Conservation (phyloP, 768 basidiomycete species). For the Suillus plorans region DNA sequence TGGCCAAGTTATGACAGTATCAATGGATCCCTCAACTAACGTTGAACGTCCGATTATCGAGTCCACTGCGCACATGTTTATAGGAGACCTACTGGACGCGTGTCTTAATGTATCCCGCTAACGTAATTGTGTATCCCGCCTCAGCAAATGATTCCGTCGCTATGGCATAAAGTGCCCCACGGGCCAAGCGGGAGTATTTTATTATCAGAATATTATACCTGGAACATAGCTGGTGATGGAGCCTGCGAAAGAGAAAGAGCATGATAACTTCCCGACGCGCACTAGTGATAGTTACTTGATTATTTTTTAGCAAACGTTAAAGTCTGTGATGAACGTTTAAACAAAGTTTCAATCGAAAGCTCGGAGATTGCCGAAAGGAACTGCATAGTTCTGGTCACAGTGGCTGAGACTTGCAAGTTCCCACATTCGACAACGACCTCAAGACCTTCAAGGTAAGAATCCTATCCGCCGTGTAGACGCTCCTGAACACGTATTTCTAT, state of each 20-base stretch:
- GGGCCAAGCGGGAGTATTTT: neutral
- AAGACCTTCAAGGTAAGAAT: conserved; percentile 51
- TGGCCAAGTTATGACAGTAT: neutral
- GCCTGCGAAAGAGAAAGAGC: too few species aligned
- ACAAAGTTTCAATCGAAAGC: neutral
- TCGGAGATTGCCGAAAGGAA: conserved; percentile 38
- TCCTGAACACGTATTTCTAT: conserved; percentile 22
- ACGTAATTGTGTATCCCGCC: neutral
- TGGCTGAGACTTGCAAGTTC: conserved; percentile 42
- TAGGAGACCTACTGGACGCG: too few species aligned
- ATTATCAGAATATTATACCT: neutral
- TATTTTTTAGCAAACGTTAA: neutral
- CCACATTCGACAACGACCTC: conserved; percentile 41
- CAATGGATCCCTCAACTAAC: too few species aligned
- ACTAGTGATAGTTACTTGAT: too few species aligned
- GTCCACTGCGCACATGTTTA: too few species aligned
- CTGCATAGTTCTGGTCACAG: conserved; percentile 49
- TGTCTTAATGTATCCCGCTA: too few species aligned
- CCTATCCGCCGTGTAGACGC: conserved; percentile 16
- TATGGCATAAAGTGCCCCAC: too few species aligned
- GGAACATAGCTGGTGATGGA: too few species aligned
- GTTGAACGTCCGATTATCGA: neutral
- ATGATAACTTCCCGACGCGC: too few species aligned
- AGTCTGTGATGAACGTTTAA: neutral
- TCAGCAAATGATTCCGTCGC: neutral